phyloP scores from a whole-genome alignment of 2,329 filamentous ascomycete genomes.

The Aureobasidium sp. region DNA sequence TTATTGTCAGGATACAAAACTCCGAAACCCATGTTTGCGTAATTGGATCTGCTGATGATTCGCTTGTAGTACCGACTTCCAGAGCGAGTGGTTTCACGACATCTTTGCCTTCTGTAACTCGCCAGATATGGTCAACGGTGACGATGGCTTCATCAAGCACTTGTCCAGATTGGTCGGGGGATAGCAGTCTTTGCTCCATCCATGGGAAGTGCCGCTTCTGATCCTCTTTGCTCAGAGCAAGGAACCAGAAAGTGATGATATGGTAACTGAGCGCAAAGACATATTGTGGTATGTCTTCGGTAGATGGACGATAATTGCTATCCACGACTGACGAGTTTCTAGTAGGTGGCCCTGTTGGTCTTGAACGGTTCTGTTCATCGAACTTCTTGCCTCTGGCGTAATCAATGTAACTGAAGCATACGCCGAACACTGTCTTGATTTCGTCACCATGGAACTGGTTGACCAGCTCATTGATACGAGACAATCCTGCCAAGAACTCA shows the following conservation, averaged over 20 bases:
- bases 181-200: constrained; percentile 16
- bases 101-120: constrained; percentile 48
- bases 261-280: constrained; percentile 91
- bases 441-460: constrained; percentile 86
- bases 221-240: constrained; percentile 77
- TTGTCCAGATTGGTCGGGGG: constrained; percentile 62
- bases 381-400: constrained; percentile 59
- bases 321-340: constrained; percentile 3
- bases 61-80: not conserved
- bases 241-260: constrained; percentile 94
- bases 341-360: not conserved
- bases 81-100: not conserved
- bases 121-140: constrained; percentile 90
- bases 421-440: constrained; percentile 88
- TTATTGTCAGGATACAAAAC: constrained; percentile 16
- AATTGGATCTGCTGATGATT: constrained; percentile 1
- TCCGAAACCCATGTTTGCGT: constrained; percentile 13
- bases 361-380: constrained; percentile 14
- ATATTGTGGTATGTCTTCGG: constrained; percentile 82
- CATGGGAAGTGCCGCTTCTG: constrained; percentile 79
- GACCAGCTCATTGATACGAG: constrained; percentile 74
- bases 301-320: constrained; percentile 22
- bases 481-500: constrained; percentile 86
- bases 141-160: constrained; percentile 90
- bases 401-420: constrained; percentile 88